Percentiles rank a stretch among this genome's conserved stretches.
These are phyloP conservation scores for Aspergillus versicolor DNA, from an alignment of 2,329 filamentous ascomycete genomes.

Conservation along the genomic window DNA sequence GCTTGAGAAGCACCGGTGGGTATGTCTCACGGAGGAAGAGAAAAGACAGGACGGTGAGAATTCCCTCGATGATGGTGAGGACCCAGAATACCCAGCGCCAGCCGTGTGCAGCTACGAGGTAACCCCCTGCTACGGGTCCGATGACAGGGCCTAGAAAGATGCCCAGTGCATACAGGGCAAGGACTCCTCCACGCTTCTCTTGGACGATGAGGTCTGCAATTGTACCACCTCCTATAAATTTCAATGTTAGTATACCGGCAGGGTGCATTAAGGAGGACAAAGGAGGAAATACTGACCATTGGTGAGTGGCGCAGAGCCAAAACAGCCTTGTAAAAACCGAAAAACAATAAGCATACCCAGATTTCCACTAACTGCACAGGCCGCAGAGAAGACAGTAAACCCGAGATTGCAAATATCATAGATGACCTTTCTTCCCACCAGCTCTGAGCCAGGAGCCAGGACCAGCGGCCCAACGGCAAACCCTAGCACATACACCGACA, in stretches of 20 bases:
- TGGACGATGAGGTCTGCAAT: conserved; percentile 64
- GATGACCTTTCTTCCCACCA: conserved; percentile 61
- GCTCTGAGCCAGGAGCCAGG: conserved; percentile 60
- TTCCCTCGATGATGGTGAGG: conserved; percentile 31
- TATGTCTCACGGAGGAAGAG: conserved; percentile 45
- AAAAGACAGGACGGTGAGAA: conserved; percentile 50
- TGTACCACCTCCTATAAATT: conserved; percentile 59
- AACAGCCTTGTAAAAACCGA: conserved; percentile 61
- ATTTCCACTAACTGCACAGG: conserved; percentile 59
- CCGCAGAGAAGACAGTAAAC: conserved; percentile 64
- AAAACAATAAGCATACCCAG: conserved; percentile 59
- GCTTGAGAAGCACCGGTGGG: conserved; percentile 26
- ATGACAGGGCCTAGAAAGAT: conserved; percentile 43
- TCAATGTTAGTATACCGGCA: no score
- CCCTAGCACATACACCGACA: conserved; percentile 60
- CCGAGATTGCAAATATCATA: conserved; percentile 58
- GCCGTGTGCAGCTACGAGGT: conserved; percentile 29
- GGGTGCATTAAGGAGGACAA: background rate
- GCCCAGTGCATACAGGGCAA: conserved; percentile 51
- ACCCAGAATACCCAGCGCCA: conserved; percentile 45
- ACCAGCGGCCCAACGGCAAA: conserved; percentile 60
- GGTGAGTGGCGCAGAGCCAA: conserved; percentile 62
- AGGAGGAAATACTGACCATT: background rate
- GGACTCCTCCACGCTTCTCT: conserved; percentile 58
- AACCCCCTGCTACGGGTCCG: conserved; percentile 36